Conservation (phyloP, 2,329 filamentous ascomycete genomes). For the Sclerotinia sclerotiorum region DNA sequence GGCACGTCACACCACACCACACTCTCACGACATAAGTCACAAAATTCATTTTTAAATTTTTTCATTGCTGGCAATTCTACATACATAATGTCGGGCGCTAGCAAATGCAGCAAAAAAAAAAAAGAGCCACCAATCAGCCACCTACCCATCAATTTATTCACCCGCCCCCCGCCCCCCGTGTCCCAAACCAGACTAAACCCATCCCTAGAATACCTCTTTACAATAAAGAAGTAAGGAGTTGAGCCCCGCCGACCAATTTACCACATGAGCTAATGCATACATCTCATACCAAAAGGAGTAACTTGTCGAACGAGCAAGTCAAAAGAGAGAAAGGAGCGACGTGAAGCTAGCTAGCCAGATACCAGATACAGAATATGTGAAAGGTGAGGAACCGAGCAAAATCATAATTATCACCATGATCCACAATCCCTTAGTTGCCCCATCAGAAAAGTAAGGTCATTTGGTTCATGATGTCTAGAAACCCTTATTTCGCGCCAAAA, state of each 20-base stretch:
- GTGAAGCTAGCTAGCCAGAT: neutral
- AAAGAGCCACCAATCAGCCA: constrained; percentile 5
- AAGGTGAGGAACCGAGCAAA: neutral
- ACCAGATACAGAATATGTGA: neutral
- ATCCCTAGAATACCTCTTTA: constrained; percentile 9
- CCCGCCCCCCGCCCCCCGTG: neutral
- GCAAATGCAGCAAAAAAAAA: constrained; percentile 11
- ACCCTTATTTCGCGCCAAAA: neutral
- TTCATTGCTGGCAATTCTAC: constrained; percentile 17
- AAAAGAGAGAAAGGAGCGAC: neutral
- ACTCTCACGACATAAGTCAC: neutral
- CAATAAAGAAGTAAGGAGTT: constrained; percentile 6
- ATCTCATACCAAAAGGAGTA: neutral
- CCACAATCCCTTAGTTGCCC: neutral
- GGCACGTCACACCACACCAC: neutral
- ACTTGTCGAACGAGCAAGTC: neutral
- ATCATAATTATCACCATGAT: constrained; percentile 7
- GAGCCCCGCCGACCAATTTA: neutral
- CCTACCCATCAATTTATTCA: constrained; percentile 5
- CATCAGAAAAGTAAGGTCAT: neutral
- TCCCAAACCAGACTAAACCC: constrained; percentile 7
- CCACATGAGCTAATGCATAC: neutral
- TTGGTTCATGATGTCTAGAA: constrained; percentile 10
- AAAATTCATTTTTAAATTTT: neutral
- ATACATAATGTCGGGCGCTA: neutral